These are phyloP conservation scores for Eucalyptus pauciflora DNA, from an alignment of 345 rosid genomes.

Conservation along the genomic window DNA sequence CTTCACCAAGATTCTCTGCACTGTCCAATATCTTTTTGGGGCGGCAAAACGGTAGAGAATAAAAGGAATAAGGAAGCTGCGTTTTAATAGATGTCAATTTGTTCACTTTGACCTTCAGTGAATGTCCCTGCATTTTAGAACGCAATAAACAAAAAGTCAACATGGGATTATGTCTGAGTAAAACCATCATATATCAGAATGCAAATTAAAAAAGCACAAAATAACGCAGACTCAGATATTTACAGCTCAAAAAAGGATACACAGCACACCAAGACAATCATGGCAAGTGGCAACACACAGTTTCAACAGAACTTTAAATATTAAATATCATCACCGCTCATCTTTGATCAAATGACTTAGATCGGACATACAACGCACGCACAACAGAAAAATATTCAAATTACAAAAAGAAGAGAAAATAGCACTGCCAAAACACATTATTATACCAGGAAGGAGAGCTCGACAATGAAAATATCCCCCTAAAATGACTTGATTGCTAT, in stretches of 20 bases:
- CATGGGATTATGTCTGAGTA: neutral
- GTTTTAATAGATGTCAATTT: conserved; percentile 88
- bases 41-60: conserved; percentile 60
- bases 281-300: neutral
- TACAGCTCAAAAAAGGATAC: neutral
- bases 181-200: neutral
- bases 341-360: neutral
- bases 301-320: neutral
- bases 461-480: neutral
- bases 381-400: neutral
- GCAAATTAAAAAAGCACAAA: neutral
- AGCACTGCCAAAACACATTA: neutral
- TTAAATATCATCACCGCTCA: neutral
- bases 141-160: neutral
- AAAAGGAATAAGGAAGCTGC: conserved; percentile 85
- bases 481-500: neutral
- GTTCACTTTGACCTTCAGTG: conserved; percentile 77
- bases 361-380: too few species aligned
- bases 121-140: conserved; percentile 45
- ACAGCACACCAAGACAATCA: neutral
- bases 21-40: conserved; percentile 80
- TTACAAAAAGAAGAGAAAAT: neutral
- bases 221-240: neutral
- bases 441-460: neutral
- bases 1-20: conserved; percentile 97